Evolutionary conservation across 1,284 basidiomycete genomes (phyloP).

Genomic region (Xanthoconium separans): DNA sequence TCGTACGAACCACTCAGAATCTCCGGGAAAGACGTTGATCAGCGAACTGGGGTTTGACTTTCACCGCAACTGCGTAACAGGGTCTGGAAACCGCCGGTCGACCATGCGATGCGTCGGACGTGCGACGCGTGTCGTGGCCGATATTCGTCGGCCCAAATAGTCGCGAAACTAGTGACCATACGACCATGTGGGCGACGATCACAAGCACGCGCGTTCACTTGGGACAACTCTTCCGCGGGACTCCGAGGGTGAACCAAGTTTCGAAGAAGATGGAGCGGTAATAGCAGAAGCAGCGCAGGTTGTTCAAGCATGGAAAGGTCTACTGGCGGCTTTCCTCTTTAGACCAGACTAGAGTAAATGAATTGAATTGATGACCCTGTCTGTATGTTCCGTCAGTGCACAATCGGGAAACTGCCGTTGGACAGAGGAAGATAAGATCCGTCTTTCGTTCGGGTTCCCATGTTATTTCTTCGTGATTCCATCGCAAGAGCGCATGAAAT

Average conservation of each 20-base stretch:
- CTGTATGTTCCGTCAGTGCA: no score
- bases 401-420: no score
- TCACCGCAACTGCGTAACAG: no score
- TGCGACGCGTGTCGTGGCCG: no score
- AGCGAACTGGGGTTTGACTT: no score
- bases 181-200: neutral
- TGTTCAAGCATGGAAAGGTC: neutral
- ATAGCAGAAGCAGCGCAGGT: neutral
- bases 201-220: neutral
- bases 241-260: neutral
- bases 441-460: neutral
- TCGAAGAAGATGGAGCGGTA: neutral
- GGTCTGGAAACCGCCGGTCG: no score
- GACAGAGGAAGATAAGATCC: neutral
- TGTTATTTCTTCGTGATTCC: neutral
- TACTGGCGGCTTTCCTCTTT: no score
- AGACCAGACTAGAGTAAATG: no score
- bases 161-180: neutral
- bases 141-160: neutral
- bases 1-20: no score
- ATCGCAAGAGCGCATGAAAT: neutral
- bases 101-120: no score
- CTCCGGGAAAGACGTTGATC: no score
- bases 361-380: no score
- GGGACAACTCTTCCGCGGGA: neutral